Conservation (phyloP, 2,329 filamentous ascomycete species). For the Colletotrichum echinochloae region DNA sequence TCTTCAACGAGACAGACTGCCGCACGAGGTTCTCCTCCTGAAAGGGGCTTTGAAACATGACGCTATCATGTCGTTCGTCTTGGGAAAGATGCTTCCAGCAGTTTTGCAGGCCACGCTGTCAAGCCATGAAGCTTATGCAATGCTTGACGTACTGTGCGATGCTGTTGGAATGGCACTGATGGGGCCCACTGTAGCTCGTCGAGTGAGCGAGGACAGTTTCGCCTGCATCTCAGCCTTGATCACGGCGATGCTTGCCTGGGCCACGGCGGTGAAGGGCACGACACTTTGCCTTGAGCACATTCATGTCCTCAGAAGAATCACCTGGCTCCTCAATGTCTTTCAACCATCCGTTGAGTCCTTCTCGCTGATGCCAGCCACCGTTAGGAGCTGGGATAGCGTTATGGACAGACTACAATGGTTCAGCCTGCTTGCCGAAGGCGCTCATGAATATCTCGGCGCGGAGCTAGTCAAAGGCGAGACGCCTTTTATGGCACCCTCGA, state of each 20-base stretch:
- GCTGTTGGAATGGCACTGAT: conserved; percentile 55
- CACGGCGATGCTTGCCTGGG: conserved; percentile 44
- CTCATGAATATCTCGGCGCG: conserved; percentile 30
- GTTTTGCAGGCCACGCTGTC: conserved; percentile 55
- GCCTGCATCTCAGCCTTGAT: conserved; percentile 45
- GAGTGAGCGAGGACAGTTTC: conserved; percentile 52
- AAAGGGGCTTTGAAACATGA: conserved; percentile 60
- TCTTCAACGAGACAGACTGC: conserved; percentile 61
- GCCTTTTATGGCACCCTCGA: conserved; percentile 8
- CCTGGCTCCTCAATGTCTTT: conserved; percentile 40
- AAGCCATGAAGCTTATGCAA: conserved; percentile 55
- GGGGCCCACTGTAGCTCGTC: conserved; percentile 50
- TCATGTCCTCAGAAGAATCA: conserved; percentile 43
- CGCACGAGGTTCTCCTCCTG: conserved; percentile 60
- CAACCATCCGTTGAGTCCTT: conserved; percentile 41
- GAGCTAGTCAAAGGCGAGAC: conserved; percentile 8
- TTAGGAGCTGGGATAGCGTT: conserved; percentile 27
- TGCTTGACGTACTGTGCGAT: conserved; percentile 63
- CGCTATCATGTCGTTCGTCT: conserved; percentile 60
- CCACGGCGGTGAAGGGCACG: conserved; percentile 25
- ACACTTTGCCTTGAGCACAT: conserved; percentile 42
- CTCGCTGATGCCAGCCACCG: conserved; percentile 26
- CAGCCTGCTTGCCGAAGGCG: conserved; percentile 22
- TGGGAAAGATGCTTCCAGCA: conserved; percentile 67
- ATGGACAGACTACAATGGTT: conserved; percentile 17